These are phyloP conservation scores for Solanum tarapatanum DNA, from an alignment of 257 asterid species.

Conservation along the genomic window DNA sequence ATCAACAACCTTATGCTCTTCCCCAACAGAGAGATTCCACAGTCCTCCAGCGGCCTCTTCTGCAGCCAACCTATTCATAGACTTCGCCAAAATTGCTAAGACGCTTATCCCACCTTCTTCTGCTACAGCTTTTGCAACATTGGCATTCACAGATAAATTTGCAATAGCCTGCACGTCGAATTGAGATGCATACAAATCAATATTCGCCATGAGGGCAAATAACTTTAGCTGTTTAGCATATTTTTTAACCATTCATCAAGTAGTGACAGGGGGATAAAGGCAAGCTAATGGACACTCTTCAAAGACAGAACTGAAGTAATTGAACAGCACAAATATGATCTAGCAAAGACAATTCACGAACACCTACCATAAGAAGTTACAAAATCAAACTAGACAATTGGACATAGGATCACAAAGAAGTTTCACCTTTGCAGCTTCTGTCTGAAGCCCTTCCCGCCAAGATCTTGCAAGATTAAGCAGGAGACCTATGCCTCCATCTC, in stretches of 20 bases:
- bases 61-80: slow-evolving; percentile 65
- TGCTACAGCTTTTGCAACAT: slow-evolving; percentile 82
- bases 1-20: slow-evolving; percentile 63
- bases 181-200: slow-evolving; percentile 5
- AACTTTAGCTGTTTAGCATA: not conserved
- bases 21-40: slow-evolving; percentile 85
- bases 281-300: not conserved
- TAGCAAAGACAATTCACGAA: not conserved
- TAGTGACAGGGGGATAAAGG: not conserved
- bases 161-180: slow-evolving; percentile 54
- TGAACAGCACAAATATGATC: not conserved
- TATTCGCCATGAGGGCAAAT: not conserved
- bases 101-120: slow-evolving; percentile 77
- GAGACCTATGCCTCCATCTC: slow-evolving; percentile 51
- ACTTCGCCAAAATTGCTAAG: slow-evolving; percentile 58
- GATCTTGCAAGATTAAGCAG: slow-evolving; percentile 69
- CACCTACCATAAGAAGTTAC: not conserved
- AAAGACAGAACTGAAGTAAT: not conserved
- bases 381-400: not conserved
- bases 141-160: slow-evolving; percentile 63
- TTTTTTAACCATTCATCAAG: not conserved
- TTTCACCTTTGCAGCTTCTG: slow-evolving; percentile 71
- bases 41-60: slow-evolving; percentile 92
- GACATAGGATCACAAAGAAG: not conserved
- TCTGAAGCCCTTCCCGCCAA: slow-evolving; percentile 78